Conservation (phyloP, 306 rosid species). For the Echinosophora koreensis region DNA sequence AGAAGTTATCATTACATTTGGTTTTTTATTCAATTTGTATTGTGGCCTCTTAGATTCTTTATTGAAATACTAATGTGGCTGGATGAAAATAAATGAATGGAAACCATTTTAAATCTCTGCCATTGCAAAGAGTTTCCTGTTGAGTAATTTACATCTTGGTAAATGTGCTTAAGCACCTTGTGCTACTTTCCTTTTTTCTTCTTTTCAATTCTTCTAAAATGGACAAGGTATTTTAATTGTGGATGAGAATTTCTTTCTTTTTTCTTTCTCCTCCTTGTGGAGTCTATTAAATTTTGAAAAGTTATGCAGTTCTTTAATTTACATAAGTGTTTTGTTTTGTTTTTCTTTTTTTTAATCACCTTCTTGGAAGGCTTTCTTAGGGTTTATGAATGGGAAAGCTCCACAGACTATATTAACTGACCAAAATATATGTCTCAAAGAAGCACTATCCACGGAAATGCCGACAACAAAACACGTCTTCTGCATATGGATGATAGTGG, state of each 20-base stretch:
- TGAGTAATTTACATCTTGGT: not conserved
- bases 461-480: conserved; percentile 84
- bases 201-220: conserved; percentile 31
- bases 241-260: conserved; percentile 29
- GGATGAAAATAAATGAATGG: conserved; percentile 31
- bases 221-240: not conserved
- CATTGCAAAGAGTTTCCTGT: conserved; percentile 29
- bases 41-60: conserved; percentile 22
- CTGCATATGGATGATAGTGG: conserved; percentile 98
- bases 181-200: conserved; percentile 13
- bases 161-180: conserved; percentile 11
- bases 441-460: conserved; percentile 81
- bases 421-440: conserved; percentile 91
- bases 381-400: conserved; percentile 92
- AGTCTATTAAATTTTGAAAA: conserved; percentile 22
- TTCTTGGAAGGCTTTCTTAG: conserved; percentile 83
- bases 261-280: not conserved
- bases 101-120: conserved; percentile 15
- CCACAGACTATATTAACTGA: conserved; percentile 92
- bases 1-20: conserved; percentile 18
- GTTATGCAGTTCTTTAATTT: conserved; percentile 46
- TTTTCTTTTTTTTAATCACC: conserved; percentile 41
- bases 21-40: conserved; percentile 39
- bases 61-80: conserved; percentile 30
- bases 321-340: conserved; percentile 43